Percentiles rank a stretch among this genome's conserved stretches.
Conservation (phyloP, 2,329 filamentous ascomycete genomes). For the Aspergillus persii region DNA sequence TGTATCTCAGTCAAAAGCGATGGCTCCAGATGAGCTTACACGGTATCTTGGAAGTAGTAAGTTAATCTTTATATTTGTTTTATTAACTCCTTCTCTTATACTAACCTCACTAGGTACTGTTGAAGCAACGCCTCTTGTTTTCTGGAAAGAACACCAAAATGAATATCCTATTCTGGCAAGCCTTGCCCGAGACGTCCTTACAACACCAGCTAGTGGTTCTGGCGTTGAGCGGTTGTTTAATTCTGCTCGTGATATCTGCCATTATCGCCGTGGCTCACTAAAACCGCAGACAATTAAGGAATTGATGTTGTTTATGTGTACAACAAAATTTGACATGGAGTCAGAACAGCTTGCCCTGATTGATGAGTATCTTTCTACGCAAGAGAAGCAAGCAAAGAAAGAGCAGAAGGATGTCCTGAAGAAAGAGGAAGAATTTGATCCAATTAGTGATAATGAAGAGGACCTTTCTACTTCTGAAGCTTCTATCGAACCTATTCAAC, state of each 20-base stretch:
- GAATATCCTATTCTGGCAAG: conserved; percentile 1
- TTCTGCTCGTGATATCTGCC: not conserved
- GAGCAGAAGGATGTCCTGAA: no score
- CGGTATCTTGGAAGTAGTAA: not conserved
- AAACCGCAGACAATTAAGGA: not conserved
- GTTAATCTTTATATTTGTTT: no score
- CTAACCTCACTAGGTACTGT: not conserved
- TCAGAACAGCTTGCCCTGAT: not conserved
- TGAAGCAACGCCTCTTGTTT: conserved; percentile 28
- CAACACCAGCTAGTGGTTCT: not conserved
- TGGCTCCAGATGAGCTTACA: not conserved
- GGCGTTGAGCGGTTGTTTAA: not conserved
- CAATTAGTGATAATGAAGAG: no score
- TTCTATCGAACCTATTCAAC: no score
- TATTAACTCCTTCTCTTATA: not conserved
- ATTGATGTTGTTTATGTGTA: conserved; percentile 1
- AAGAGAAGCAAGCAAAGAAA: not conserved
- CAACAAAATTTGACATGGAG: not conserved
- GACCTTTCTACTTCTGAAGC: no score
- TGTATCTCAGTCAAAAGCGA: no score
- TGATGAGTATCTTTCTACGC: not conserved
- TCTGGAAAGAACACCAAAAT: conserved; percentile 23
- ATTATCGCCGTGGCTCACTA: not conserved
- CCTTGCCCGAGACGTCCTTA: conserved; percentile 4
- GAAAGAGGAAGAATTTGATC: no score